Conservation (phyloP, 129 eudicot species). For the Gnaphalium uliginosum region DNA sequence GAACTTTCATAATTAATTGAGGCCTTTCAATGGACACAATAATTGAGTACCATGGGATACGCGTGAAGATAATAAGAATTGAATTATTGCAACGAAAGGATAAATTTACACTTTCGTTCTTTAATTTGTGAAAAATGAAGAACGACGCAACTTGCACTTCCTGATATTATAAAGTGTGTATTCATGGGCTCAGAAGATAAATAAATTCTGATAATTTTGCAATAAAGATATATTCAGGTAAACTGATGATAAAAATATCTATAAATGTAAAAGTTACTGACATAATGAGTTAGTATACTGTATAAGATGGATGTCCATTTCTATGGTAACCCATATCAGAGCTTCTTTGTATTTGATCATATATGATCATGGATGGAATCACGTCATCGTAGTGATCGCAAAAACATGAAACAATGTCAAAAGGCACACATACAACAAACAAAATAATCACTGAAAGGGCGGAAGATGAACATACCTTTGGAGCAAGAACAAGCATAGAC, state of each 20-base stretch:
- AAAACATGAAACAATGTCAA: slow-evolving; percentile 10
- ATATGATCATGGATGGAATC: not conserved
- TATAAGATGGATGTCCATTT: slow-evolving; percentile 5
- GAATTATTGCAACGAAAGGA: not conserved
- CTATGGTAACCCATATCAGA: slow-evolving; percentile 11
- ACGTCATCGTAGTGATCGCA: not conserved
- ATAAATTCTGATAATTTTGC: not conserved
- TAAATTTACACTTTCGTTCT: not conserved
- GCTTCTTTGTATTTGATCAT: slow-evolving; percentile 3
- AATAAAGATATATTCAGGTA: not conserved
- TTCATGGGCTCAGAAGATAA: not conserved
- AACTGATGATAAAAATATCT: not conserved
- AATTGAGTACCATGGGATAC: not conserved
- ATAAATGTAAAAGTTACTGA: not conserved
- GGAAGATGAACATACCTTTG: slow-evolving; percentile 52
- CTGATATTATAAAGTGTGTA: not conserved
- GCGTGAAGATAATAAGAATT: not conserved
- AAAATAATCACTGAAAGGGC: not conserved
- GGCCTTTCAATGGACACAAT: slow-evolving; percentile 1
- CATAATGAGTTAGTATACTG: not conserved
- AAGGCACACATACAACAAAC: not conserved
- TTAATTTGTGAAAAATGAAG: not conserved
- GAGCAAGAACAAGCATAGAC: slow-evolving; percentile 91
- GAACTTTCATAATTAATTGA: not conserved
- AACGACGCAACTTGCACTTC: not conserved